Evolutionary conservation across 768 basidiomycete species (phyloP).

Genomic region (Trametes elegans): DNA sequence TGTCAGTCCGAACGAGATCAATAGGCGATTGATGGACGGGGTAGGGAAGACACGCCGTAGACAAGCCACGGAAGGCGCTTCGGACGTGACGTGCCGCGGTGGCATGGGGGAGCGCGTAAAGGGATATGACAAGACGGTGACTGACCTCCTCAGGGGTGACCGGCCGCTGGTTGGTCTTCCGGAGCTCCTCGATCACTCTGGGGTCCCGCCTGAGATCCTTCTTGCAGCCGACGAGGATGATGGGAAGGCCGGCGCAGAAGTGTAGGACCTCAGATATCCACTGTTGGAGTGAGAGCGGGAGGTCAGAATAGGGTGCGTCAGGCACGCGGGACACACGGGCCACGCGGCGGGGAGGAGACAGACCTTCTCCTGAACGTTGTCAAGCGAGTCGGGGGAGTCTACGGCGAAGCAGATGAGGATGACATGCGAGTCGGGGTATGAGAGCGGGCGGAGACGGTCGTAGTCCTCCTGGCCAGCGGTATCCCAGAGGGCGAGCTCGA

Average conservation of each 20-base stretch:
- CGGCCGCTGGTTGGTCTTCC: constrained; percentile 91
- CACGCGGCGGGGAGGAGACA: constrained; percentile 26
- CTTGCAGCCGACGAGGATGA: constrained; percentile 98
- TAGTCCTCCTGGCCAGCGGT: constrained; percentile 99
- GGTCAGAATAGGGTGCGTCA: background rate
- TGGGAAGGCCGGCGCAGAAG: constrained; percentile 91
- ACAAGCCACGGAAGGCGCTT: background rate
- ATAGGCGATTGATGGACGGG: background rate
- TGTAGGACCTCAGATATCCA: constrained; percentile 99
- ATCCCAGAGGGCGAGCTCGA: constrained; percentile 99
- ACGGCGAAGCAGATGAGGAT: constrained; percentile 99
- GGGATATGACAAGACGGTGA: constrained; percentile 1
- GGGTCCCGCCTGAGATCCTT: constrained; percentile 95
- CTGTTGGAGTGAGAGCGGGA: constrained; percentile 39
- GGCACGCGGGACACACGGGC: background rate
- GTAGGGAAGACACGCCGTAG: background rate
- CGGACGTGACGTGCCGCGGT: background rate
- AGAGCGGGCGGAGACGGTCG: constrained; percentile 95
- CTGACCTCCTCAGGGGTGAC: constrained; percentile 90
- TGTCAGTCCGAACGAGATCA: constrained; percentile 1
- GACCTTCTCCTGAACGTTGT: constrained; percentile 99
- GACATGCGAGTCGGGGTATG: constrained; percentile 99
- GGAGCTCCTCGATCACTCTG: constrained; percentile 90
- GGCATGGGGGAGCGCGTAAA: constrained; percentile 8
- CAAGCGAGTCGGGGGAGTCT: constrained; percentile 96